These are phyloP conservation scores for Perkinsus chesapeaki DNA, from an alignment of 169 alveolate species.

Conservation along the genomic window DNA sequence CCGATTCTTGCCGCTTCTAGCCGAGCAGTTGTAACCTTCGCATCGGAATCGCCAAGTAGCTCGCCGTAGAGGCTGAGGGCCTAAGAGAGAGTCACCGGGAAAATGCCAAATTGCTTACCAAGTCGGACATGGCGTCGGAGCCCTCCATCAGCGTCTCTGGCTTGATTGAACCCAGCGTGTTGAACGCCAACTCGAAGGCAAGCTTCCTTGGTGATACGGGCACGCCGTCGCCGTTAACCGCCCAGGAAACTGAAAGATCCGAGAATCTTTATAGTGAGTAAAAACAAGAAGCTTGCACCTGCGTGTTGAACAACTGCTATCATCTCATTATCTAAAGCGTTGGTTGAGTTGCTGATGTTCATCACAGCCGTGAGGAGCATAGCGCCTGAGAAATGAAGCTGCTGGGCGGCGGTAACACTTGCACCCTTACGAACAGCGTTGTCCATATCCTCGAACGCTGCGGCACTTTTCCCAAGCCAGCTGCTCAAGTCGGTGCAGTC, in stretches of 20 bases:
- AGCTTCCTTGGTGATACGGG: background rate
- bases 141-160: background rate
- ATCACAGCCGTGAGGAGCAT: background rate
- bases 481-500: background rate
- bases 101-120: background rate
- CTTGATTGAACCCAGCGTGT: background rate
- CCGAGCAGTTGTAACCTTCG: background rate
- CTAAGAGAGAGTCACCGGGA: background rate
- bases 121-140: background rate
- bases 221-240: background rate
- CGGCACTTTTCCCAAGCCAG: background rate
- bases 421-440: background rate
- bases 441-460: background rate
- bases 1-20: background rate
- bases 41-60: background rate
- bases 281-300: background rate
- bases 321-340: background rate
- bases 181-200: background rate
- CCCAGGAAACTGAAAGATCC: background rate
- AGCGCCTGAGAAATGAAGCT: background rate
- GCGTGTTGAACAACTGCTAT: background rate
- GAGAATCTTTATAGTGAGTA: background rate
- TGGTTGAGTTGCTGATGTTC: background rate
- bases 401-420: background rate
- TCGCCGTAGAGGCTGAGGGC: background rate